phyloP scores from a whole-genome alignment of 192 early-diverging fungal genomes.

The Phlyctochytrium planicorne region DNA sequence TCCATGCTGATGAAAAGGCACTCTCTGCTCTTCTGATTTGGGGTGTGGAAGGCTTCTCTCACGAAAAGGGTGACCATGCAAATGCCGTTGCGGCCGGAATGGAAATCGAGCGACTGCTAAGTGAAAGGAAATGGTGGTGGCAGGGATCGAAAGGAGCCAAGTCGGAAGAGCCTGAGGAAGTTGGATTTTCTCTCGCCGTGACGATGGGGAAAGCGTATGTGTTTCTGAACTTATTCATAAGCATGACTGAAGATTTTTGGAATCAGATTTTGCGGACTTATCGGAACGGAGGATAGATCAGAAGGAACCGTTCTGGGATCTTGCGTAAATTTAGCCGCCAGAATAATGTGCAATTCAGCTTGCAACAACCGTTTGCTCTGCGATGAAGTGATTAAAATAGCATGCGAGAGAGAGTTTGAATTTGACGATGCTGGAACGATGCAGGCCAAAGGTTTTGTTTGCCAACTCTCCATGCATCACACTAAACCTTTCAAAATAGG shows the following conservation, averaged over 20 bases:
- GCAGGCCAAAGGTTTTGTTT: too few relatives aligned
- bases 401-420: too few relatives aligned
- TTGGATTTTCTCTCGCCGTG: neutral
- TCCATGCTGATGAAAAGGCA: slow-evolving; percentile 40
- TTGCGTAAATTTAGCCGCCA: slow-evolving; percentile 35
- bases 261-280: neutral
- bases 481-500: too few relatives aligned
- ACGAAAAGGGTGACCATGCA: slow-evolving; percentile 28
- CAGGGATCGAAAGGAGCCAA: too few relatives aligned
- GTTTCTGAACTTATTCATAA: neutral
- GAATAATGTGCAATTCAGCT: slow-evolving; percentile 31
- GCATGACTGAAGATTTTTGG: too few relatives aligned
- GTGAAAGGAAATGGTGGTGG: neutral
- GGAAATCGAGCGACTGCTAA: slow-evolving; percentile 1
- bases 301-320: slow-evolving; percentile 36
- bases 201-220: neutral
- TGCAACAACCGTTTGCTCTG: too few relatives aligned
- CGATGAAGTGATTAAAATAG: too few relatives aligned
- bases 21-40: slow-evolving; percentile 33
- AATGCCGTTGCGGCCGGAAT: slow-evolving; percentile 25
- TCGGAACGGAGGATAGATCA: slow-evolving; percentile 23
- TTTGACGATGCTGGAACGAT: too few relatives aligned
- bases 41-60: slow-evolving; percentile 38
- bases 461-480: too few relatives aligned
- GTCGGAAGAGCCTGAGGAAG: neutral